phyloP scores from a whole-genome alignment of 306 rosid genomes.

The Boehmeria nivea region DNA sequence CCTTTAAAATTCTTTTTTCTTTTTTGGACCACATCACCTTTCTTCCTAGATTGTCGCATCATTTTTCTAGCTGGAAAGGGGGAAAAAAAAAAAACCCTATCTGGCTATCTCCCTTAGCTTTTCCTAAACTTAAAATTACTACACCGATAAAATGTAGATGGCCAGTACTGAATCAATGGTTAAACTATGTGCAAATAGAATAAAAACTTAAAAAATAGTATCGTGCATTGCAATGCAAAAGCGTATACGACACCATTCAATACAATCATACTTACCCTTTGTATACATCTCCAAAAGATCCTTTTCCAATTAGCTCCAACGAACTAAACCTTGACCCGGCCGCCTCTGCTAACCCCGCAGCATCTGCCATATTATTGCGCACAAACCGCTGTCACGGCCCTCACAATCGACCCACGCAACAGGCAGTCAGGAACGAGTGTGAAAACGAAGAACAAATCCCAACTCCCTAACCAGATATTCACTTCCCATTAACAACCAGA shows the following conservation, averaged over 20 bases:
- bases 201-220: too few species aligned
- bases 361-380: constrained; percentile 62
- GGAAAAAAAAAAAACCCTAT: too few species aligned
- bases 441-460: constrained; percentile 9
- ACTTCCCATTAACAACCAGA: constrained; percentile 27
- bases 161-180: background rate
- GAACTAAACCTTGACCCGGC: constrained; percentile 78
- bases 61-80: too few species aligned
- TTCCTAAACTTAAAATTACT: background rate
- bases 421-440: constrained; percentile 31
- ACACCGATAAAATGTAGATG: too few species aligned
- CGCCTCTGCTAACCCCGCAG: constrained; percentile 66
- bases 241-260: background rate
- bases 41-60: too few species aligned
- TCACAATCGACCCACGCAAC: constrained; percentile 22
- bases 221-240: constrained; percentile 2
- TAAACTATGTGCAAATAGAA: background rate
- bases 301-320: constrained; percentile 90
- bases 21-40: too few species aligned
- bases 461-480: constrained; percentile 16
- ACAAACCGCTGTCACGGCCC: constrained; percentile 30
- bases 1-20: too few species aligned
- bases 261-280: constrained; percentile 63
- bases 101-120: background rate
- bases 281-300: constrained; percentile 94